Conservation (phyloP, 192 early-diverging fungal genomes). For the Coemansia sp. region DNA sequence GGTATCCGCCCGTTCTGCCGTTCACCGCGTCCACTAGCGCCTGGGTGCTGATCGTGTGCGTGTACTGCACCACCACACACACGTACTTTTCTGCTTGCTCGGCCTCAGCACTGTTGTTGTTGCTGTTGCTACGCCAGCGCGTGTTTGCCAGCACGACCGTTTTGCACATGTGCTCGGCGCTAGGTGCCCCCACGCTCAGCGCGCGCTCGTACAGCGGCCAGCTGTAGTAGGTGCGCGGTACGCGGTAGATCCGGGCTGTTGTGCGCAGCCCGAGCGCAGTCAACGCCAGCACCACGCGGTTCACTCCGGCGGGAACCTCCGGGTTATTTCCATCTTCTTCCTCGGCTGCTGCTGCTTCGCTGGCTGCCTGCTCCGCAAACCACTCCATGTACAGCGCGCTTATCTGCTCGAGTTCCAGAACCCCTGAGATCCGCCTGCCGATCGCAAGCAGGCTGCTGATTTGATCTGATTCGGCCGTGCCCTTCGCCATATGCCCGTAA, state of each 20-base stretch:
- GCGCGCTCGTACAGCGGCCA: constrained; percentile 77
- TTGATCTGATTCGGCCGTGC: neutral
- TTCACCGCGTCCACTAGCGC: constrained; percentile 65
- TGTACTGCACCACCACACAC: constrained; percentile 70
- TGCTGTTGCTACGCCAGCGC: constrained; percentile 45
- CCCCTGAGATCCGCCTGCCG: constrained; percentile 22
- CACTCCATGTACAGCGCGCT: constrained; percentile 21
- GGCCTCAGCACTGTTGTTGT: constrained; percentile 33
- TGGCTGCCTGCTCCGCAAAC: constrained; percentile 11
- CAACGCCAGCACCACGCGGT: constrained; percentile 18
- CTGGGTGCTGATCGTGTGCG: constrained; percentile 60
- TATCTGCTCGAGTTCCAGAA: constrained; percentile 5
- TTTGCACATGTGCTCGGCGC: constrained; percentile 84
- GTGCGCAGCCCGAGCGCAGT: constrained; percentile 8
- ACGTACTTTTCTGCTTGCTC: constrained; percentile 54
- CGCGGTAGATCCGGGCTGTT: constrained; percentile 65
- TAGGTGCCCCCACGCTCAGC: constrained; percentile 67
- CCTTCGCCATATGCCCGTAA: too few relatives aligned
- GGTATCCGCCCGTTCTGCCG: constrained; percentile 35
- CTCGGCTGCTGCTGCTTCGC: neutral
- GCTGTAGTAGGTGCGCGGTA: constrained; percentile 74
- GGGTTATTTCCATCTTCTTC: neutral
- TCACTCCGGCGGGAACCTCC: constrained; percentile 13
- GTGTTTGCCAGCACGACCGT: constrained; percentile 90
- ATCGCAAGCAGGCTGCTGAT: constrained; percentile 14